Evolutionary conservation across 139 green algal species (phyloP), one percentile per base, ranked within the genome.

Genomic region (Closterium sp.): DNA sequence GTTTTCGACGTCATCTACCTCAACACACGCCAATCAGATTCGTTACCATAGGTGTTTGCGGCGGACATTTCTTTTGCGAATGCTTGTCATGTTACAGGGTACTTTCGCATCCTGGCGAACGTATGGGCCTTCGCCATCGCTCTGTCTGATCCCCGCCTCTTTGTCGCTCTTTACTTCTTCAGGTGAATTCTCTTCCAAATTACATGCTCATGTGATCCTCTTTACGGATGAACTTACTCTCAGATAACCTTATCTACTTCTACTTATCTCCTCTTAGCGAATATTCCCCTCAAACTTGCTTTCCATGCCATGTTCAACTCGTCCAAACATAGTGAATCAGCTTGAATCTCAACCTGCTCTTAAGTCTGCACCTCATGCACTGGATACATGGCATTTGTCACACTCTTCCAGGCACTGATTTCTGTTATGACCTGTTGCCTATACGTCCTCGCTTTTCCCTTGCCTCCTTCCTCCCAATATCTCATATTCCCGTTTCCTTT

Each of bases 41-140:
- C 34, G 34, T 42, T 42, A 42, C 9, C 34, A 42, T 42, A 42
- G 34, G 31, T 19, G 84, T 1, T 32, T 1, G 21, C 19, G 13
- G 6, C 86, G 17, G 31, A 19, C 86, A 91, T 92, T 87, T 19
- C 17, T 70, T 24, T 70, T 21, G 50, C 50, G 50, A 70, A 19
- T 24, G 50, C 50, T 70, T 70, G 50, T 70, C 50, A 21, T 70
- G 50, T 70, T 91, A 45, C 95, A 98, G 97, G 97, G 2, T 99
- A 99, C 89, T 92, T 94, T 0, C 95, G 97, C 4, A 92, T 99
- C 0, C 87, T 93, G 1, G 94, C 95, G 17, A 95, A 96, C 1
- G 27, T 98, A 1, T 96, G 95, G 28, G 97, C 97, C 0, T 98
- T 99, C 79, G 91, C 93, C 0, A 92, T 98, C 11, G 96, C 96